phyloP scores from a whole-genome alignment of 306 rosid genomes.

The cucumber (Cucumis sativus) region Cucumber_9930_V3 NC_026657.2:37904501-37905000 shows the following conservation, averaged over 20 bases:
- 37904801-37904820: constrained; percentile 23
- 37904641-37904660: constrained; percentile 24
- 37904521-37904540: constrained; percentile 41
- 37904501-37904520: constrained; percentile 59
- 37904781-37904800: constrained; percentile 50
- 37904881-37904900: constrained; percentile 45
- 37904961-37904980: constrained; percentile 38
- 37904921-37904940: constrained; percentile 35
- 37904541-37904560: constrained; percentile 28
- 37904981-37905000: constrained; percentile 30
- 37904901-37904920: constrained; percentile 45
- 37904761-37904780: constrained; percentile 31
- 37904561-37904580: constrained; percentile 30
- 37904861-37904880: constrained; percentile 28
- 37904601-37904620: constrained; percentile 37
- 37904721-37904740: not conserved
- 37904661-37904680: constrained; percentile 34
- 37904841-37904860: constrained; percentile 51
- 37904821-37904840: constrained; percentile 41
- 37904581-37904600: not conserved
- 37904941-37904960: constrained; percentile 44
- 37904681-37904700: constrained; percentile 29
- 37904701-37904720: not conserved
- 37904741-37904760: not conserved
- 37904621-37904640: constrained; percentile 42